Conservation (phyloP, 352 stramenopile genomes). For the Halophytophthora batemanensis region DNA sequence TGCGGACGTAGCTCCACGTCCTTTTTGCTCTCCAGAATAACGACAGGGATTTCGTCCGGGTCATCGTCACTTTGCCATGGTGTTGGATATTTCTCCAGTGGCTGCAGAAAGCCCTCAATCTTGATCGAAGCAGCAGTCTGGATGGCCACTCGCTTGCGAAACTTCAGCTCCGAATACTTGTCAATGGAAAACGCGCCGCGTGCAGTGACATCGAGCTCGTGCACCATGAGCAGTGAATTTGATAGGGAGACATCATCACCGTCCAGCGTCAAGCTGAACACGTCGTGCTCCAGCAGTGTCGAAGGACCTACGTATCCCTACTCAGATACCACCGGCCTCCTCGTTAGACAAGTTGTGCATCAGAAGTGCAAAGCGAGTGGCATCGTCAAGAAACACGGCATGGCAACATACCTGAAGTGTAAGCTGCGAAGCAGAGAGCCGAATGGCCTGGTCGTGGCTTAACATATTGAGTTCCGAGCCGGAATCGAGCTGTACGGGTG, state of each 20-base stretch:
- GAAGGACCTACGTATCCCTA: conserved; percentile 54
- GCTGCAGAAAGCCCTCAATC: conserved; percentile 47
- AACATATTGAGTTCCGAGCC: conserved; percentile 50
- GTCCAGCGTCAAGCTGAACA: conserved; percentile 38
- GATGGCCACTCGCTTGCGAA: conserved; percentile 31
- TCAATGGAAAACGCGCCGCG: conserved; percentile 40
- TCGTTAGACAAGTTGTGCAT: neutral
- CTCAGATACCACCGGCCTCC: neutral
- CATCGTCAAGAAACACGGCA: neutral
- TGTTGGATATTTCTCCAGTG: conserved; percentile 19
- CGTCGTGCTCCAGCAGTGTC: conserved; percentile 31
- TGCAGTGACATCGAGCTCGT: conserved; percentile 32
- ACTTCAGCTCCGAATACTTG: conserved; percentile 72
- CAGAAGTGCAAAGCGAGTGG: neutral
- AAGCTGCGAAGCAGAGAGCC: conserved; percentile 40
- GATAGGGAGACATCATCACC: conserved; percentile 42
- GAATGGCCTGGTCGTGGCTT: conserved; percentile 24
- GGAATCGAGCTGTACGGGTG: conserved; percentile 35
- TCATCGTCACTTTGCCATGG: neutral
- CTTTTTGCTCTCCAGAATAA: conserved; percentile 31
- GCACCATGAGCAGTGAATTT: conserved; percentile 43
- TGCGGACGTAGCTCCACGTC: conserved; percentile 47
- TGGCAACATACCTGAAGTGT: conserved; percentile 35
- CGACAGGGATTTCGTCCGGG: conserved; percentile 13
- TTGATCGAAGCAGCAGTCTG: conserved; percentile 26